These are phyloP conservation scores for Penicillium canescens DNA, from an alignment of 495 filamentous ascomycete species.

Conservation along the genomic window DNA sequence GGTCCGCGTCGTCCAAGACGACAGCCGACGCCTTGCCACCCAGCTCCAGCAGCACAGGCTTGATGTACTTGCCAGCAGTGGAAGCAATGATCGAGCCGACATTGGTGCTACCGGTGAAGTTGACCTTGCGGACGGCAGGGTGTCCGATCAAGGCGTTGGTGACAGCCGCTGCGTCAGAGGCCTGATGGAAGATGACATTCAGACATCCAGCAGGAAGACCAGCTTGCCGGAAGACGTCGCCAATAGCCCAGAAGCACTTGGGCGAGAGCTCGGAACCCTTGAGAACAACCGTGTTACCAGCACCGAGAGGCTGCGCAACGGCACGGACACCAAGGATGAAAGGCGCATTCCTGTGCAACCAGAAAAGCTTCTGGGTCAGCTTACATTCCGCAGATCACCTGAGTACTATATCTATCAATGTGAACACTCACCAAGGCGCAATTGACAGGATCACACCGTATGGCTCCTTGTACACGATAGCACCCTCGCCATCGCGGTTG, in stretches of 20 bases:
- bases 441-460: conserved; percentile 78
- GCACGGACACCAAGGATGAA: conserved; percentile 66
- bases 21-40: conserved; percentile 63
- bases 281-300: conserved; percentile 74
- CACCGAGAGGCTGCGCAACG: conserved; percentile 73
- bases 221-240: conserved; percentile 69
- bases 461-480: conserved; percentile 73
- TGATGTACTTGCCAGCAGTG: conserved; percentile 54
- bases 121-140: conserved; percentile 59
- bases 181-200: conserved; percentile 55
- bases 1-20: conserved; percentile 59
- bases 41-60: conserved; percentile 62
- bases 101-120: conserved; percentile 60
- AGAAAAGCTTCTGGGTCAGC: conserved; percentile 3
- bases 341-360: conserved; percentile 57
- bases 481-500: conserved; percentile 50
- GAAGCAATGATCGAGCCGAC: conserved; percentile 58
- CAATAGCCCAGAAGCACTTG: conserved; percentile 71
- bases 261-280: conserved; percentile 80
- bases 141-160: conserved; percentile 59
- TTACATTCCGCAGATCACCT: conserved; percentile 1
- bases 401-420: not conserved
- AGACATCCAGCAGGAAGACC: conserved; percentile 63
- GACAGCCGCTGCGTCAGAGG: conserved; percentile 52
- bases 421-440: conserved; percentile 70